Base-by-base conservation (phyloP, 2,329 filamentous ascomycete genomes). In the Podosphaera fusca region DNA sequence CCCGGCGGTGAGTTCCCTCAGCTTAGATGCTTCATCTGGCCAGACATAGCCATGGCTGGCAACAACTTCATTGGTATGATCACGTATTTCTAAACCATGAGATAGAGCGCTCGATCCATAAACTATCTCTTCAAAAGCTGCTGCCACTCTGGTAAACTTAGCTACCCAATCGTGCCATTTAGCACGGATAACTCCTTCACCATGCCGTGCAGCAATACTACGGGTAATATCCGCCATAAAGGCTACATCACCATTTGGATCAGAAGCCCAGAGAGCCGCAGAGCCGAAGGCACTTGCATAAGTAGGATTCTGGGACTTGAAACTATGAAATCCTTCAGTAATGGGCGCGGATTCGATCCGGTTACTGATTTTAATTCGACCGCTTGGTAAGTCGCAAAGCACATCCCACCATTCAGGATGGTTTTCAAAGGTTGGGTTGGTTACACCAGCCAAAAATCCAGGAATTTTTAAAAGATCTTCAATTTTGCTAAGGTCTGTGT, bases 361-460 rank as follows among this genome's bases (percentile, higher is more conserved):
- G 67, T 79, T 87, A 65, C 87, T 94, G 65, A 98, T 96, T 70
- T 92, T 94, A 74, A 98, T 88, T 49, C 89, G 82, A 8, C 92
- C 92, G 1, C 83, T 90, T 0, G 89, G 85, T 47, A 98, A 74
- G 69, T 98, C 92, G 69, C 92, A 98, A 10, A 98, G 75, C 8
- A 98, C 72, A 69, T 98, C 92, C 92, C 92, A 98, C 92, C 92
- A 98, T 67, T 95, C 89, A 0, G 85, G 86, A 65, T 96, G 90
- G 65, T 88, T 81, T 60, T 90, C 88, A 68, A 98, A 98, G 0
- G 88, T 90, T 4, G 92, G 92, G 67, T 98, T 98, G 1, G 90
- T 98, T 46, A 98, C 92, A 58, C 92, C 92, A 2, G 92, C 92
- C 64, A 98, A 95, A 70, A 98, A 98, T 1, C 92, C 92, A 5